Evolutionary conservation across 306 rosid genomes (phyloP).

Genomic region (Erythrophleum fordii): DNA sequence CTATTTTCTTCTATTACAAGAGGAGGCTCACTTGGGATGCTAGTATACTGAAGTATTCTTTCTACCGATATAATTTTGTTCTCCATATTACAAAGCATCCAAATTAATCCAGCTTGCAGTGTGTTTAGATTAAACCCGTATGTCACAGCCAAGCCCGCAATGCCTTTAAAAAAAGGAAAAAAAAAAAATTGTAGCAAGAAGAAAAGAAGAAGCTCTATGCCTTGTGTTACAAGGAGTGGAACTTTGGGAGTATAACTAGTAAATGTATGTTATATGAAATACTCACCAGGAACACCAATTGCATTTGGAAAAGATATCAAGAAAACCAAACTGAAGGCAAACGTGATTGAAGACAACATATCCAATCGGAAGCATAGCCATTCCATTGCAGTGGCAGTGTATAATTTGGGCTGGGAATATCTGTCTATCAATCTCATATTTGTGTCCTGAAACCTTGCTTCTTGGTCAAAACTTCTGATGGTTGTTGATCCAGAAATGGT

Average conservation of each 20-base stretch:
- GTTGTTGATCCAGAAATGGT: constrained; percentile 81
- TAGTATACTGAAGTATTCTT: constrained; percentile 78
- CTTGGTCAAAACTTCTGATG: constrained; percentile 80
- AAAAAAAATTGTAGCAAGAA: neutral
- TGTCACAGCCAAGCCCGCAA: constrained; percentile 88
- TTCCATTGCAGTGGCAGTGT: constrained; percentile 62
- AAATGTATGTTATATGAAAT: neutral
- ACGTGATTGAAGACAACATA: constrained; percentile 62
- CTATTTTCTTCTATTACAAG: constrained; percentile 59
- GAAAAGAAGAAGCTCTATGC: neutral
- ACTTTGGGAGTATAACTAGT: neutral
- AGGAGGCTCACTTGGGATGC: constrained; percentile 78
- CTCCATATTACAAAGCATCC: constrained; percentile 70
- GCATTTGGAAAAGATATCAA: constrained; percentile 70
- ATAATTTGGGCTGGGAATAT: constrained; percentile 71
- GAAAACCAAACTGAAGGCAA: constrained; percentile 69
- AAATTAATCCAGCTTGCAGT: constrained; percentile 52
- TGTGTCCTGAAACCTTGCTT: constrained; percentile 64
- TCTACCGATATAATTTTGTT: constrained; percentile 87
- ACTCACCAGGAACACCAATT: constrained; percentile 68
- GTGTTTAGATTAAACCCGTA: constrained; percentile 73
- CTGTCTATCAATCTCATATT: constrained; percentile 72
- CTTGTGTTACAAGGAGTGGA: constrained; percentile 7
- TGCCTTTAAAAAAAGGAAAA: constrained; percentile 46
- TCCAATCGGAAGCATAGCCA: constrained; percentile 82